Percentiles rank a stretch among this genome's conserved stretches.
phyloP scores from a whole-genome alignment of 108 stramenopile species.

The Schizochytrium sp. region DNA sequence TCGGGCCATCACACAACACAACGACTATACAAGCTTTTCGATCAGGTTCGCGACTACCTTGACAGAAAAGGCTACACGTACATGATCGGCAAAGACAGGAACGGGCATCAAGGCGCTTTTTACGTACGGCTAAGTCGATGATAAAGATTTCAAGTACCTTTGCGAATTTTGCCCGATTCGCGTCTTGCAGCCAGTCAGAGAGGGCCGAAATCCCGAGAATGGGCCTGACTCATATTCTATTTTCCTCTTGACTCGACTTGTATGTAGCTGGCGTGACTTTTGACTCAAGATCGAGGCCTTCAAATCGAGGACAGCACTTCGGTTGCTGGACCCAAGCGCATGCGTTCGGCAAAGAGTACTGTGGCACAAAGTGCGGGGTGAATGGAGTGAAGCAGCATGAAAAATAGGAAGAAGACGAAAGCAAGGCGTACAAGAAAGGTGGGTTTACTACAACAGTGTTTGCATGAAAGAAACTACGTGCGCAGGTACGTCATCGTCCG shows the following conservation, averaged over 20 bases:
- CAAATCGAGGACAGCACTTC: no score
- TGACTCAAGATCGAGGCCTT: no score
- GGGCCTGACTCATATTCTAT: no score
- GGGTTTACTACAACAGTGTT: neutral
- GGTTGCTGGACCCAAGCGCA: no score
- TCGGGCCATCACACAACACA: conserved; percentile 13
- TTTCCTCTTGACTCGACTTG: neutral
- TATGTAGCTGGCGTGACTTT: no score
- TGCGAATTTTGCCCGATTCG: no score
- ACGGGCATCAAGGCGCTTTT: neutral
- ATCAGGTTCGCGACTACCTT: neutral
- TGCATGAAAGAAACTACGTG: neutral
- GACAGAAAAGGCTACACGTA: neutral
- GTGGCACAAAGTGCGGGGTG: neutral
- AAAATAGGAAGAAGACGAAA: neutral
- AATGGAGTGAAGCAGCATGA: neutral
- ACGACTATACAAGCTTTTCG: neutral
- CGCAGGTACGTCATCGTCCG: neutral
- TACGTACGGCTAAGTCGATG: neutral
- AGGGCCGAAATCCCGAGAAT: no score
- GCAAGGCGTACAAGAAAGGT: neutral
- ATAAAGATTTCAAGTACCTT: neutral
- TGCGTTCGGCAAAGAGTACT: neutral
- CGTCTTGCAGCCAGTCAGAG: no score
- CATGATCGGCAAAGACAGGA: neutral